Percentiles rank a stretch among this genome's conserved stretches.
Evolutionary conservation across 2,329 filamentous ascomycete genomes (phyloP).

Genomic region (Macroventuria anomochaeta): DNA sequence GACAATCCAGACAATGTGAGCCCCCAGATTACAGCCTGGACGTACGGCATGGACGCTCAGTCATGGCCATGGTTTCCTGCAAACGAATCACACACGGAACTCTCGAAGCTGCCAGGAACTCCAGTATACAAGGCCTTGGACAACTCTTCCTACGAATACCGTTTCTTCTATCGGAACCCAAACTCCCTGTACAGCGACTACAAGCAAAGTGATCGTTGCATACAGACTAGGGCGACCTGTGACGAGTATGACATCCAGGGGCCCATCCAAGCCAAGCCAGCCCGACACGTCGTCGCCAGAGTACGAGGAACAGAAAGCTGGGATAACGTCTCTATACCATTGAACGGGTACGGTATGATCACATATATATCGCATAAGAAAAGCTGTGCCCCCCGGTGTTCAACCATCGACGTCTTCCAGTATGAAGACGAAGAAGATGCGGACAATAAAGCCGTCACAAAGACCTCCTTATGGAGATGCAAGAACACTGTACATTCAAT

Average conservation of each 20-base stretch:
- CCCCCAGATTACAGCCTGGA: slow-evolving; percentile 33
- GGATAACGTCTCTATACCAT: no score
- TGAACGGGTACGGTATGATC: no score
- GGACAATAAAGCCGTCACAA: no score
- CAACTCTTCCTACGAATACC: slow-evolving; percentile 31
- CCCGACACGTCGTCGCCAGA: no score
- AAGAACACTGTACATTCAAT: background rate
- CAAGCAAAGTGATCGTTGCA: slow-evolving; percentile 23
- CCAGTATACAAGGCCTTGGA: slow-evolving; percentile 34
- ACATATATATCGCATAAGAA: no score
- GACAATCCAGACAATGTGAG: slow-evolving; percentile 22
- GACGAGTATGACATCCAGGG: background rate
- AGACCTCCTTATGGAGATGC: background rate
- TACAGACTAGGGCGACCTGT: background rate
- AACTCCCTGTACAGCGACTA: slow-evolving; percentile 34
- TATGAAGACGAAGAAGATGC: background rate
- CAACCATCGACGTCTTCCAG: background rate
- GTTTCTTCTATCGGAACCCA: slow-evolving; percentile 42
- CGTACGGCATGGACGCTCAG: slow-evolving; percentile 34
- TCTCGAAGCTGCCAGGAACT: slow-evolving; percentile 28
- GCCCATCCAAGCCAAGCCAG: no score
- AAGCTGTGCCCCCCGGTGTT: background rate
- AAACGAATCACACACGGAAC: slow-evolving; percentile 15
- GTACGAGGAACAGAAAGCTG: background rate
- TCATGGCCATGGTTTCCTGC: slow-evolving; percentile 20